These are phyloP conservation scores for Cicer judaicum DNA, from an alignment of 306 rosid species.

Conservation along the genomic window DNA sequence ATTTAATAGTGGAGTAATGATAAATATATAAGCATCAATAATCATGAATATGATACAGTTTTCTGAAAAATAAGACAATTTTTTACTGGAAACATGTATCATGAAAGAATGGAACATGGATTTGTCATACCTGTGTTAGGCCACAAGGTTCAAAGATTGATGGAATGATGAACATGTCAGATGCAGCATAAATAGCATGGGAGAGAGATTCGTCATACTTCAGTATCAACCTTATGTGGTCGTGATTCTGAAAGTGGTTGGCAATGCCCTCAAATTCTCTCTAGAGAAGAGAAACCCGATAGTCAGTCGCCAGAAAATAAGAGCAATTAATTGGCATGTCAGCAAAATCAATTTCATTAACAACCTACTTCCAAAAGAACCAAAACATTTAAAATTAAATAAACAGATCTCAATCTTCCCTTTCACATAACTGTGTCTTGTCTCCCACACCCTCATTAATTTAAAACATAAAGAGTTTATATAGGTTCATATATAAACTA, in stretches of 20 bases:
- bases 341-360: slow-evolving; percentile 18
- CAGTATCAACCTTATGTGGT: slow-evolving; percentile 72
- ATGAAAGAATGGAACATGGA: slow-evolving; percentile 35
- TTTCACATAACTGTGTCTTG: slow-evolving; percentile 19
- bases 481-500: not conserved
- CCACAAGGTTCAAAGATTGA: slow-evolving; percentile 99
- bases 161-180: slow-evolving; percentile 95
- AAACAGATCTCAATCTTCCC: slow-evolving; percentile 19
- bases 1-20: slow-evolving; percentile 17
- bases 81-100: slow-evolving; percentile 31
- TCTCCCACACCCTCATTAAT: no score
- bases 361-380: slow-evolving; percentile 29
- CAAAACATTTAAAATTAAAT: slow-evolving; percentile 13
- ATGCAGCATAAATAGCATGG: slow-evolving; percentile 83
- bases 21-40: slow-evolving; percentile 8
- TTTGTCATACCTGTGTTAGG: slow-evolving; percentile 81
- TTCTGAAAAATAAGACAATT: slow-evolving; percentile 11
- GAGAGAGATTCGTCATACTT: slow-evolving; percentile 94
- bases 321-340: slow-evolving; percentile 34
- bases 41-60: not conserved
- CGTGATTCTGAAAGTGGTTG: slow-evolving; percentile 74
- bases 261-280: slow-evolving; percentile 93
- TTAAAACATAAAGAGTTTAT: not conserved
- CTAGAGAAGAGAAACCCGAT: slow-evolving; percentile 52
- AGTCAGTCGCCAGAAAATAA: slow-evolving; percentile 41